Evolutionary conservation across 1,139 yeast genomes (phyloP).

Genomic region (Petasospora fabianii): DNA sequence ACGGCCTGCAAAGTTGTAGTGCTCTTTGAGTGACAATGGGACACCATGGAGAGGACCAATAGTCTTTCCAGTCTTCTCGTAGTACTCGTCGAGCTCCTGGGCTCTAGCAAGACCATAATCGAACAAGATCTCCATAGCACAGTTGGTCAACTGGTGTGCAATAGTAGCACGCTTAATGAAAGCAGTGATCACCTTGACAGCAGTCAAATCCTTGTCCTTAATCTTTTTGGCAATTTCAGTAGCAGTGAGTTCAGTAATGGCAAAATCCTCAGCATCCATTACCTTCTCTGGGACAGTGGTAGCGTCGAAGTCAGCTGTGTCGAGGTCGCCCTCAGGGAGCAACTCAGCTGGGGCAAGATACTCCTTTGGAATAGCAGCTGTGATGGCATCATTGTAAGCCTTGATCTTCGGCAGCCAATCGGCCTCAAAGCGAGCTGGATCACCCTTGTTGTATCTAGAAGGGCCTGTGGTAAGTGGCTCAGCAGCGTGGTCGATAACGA

Average conservation of each 20-base stretch:
- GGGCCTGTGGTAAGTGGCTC: slow-evolving; percentile 15
- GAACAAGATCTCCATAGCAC: slow-evolving; percentile 56
- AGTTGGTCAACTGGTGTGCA: slow-evolving; percentile 53
- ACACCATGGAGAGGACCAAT: slow-evolving; percentile 78
- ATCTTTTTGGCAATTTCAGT: slow-evolving; percentile 36
- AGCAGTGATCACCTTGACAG: slow-evolving; percentile 31
- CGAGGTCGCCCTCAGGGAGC: slow-evolving; percentile 36
- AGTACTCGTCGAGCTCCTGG: slow-evolving; percentile 48
- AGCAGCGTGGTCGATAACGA: slow-evolving; percentile 13
- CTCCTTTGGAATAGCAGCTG: slow-evolving; percentile 33
- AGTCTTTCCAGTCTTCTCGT: slow-evolving; percentile 43
- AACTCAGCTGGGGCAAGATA: slow-evolving; percentile 28
- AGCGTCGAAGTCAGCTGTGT: slow-evolving; percentile 36
- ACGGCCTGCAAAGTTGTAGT: slow-evolving; percentile 55
- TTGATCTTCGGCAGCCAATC: slow-evolving; percentile 44
- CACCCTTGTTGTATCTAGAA: slow-evolving; percentile 8
- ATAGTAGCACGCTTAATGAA: slow-evolving; percentile 35
- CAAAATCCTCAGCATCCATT: slow-evolving; percentile 35
- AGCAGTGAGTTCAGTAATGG: slow-evolving; percentile 37
- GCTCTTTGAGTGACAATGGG: slow-evolving; percentile 77
- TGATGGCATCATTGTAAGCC: slow-evolving; percentile 43
- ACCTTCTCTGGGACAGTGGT: slow-evolving; percentile 42
- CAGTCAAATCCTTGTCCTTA: slow-evolving; percentile 30
- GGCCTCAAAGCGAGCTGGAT: slow-evolving; percentile 19
- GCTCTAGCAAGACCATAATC: slow-evolving; percentile 57